Evolutionary conservation across 768 basidiomycete species (phyloP).

Genomic region (Auricularia sp.): DNA sequence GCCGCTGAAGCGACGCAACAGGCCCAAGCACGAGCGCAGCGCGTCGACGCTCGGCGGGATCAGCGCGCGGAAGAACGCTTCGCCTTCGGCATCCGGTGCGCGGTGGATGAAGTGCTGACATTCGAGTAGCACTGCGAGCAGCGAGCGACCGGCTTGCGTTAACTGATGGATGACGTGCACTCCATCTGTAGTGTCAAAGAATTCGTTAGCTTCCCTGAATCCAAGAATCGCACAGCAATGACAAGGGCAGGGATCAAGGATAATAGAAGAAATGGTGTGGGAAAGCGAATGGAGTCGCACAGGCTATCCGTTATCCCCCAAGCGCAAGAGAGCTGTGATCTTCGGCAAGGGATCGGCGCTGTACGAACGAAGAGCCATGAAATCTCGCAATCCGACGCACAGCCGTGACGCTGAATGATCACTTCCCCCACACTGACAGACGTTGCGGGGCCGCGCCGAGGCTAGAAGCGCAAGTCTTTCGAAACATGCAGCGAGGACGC

Average conservation of each 20-base stretch:
- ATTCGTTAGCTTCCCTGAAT: not conserved
- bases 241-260: not conserved
- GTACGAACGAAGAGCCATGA: too few species aligned
- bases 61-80: slow-evolving; percentile 43
- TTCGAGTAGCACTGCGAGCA: slow-evolving; percentile 78
- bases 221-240: not conserved
- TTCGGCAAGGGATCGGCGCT: too few species aligned
- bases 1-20: slow-evolving; percentile 82
- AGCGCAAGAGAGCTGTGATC: too few species aligned
- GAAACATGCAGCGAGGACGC: not conserved
- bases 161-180: slow-evolving; percentile 94
- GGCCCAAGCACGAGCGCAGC: slow-evolving; percentile 74
- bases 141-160: slow-evolving; percentile 84
- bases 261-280: too few species aligned
- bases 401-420: too few species aligned
- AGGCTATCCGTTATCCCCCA: too few species aligned
- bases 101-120: slow-evolving; percentile 60
- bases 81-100: not conserved
- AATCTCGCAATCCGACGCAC: too few species aligned
- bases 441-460: too few species aligned
- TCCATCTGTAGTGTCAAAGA: slow-evolving; percentile 45
- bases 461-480: not conserved
- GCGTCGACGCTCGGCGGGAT: slow-evolving; percentile 79
- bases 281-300: too few species aligned
- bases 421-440: too few species aligned